These are phyloP conservation scores for Aspergillus panamensis DNA, from an alignment of 495 filamentous ascomycete species.

Conservation along the genomic window DNA sequence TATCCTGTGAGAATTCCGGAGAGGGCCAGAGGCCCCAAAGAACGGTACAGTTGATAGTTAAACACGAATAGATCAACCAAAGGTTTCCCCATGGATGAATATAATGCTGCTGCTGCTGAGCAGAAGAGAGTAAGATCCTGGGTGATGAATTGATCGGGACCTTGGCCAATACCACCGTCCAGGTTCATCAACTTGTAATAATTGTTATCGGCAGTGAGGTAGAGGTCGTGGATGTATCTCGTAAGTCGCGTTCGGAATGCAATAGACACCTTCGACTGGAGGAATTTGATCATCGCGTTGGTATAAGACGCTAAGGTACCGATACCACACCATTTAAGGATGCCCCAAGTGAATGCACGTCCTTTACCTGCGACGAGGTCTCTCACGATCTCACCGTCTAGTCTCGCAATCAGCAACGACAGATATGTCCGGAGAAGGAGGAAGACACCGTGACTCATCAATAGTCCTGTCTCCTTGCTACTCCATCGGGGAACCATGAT, in stretches of 20 bases:
- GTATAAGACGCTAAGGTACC: constrained; percentile 80
- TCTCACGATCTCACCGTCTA: constrained; percentile 95
- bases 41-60: constrained; percentile 93
- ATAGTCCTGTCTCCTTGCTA: constrained; percentile 87
- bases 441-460: constrained; percentile 70
- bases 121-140: constrained; percentile 97
- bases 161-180: constrained; percentile 88
- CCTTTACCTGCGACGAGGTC: constrained; percentile 95
- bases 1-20: constrained; percentile 87
- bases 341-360: constrained; percentile 79
- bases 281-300: constrained; percentile 96
- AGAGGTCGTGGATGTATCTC: constrained; percentile 95
- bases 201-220: constrained; percentile 87
- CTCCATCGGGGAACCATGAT: constrained; percentile 97
- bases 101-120: constrained; percentile 83
- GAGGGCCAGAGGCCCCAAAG: constrained; percentile 83
- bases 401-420: constrained; percentile 82
- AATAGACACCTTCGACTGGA: constrained; percentile 97
- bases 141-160: constrained; percentile 95
- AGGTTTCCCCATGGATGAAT: constrained; percentile 94
- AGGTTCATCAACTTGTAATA: constrained; percentile 96
- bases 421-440: constrained; percentile 86
- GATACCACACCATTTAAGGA: constrained; percentile 77
- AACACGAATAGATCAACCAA: constrained; percentile 94
- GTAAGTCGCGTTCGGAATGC: constrained; percentile 96